A percentile compares a stretch with the other conserved stretches of the same genome.
Evolutionary conservation across 352 stramenopile genomes (phyloP).

Genomic region (Aphanomyces euteiches): DNA sequence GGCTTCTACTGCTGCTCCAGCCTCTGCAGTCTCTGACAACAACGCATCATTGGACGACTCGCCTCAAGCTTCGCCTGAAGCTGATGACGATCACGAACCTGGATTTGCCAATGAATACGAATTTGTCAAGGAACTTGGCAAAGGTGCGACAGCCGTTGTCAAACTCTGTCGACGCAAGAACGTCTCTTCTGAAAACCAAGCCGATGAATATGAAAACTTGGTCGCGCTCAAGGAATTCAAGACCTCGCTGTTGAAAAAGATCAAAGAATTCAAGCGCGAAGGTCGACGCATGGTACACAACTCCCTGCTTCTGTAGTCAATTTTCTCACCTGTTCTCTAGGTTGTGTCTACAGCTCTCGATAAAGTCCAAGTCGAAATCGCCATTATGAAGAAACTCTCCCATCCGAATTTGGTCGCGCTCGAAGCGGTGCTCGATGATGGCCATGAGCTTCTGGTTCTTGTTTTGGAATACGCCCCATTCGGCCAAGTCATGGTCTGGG

Average conservation of each 20-base stretch:
- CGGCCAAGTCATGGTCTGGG: slow-evolving; percentile 85
- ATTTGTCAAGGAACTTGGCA: slow-evolving; percentile 72
- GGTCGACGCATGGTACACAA: slow-evolving; percentile 54
- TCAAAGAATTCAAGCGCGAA: slow-evolving; percentile 81
- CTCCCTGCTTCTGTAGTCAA: neutral
- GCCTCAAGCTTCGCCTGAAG: neutral
- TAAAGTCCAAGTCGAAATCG: slow-evolving; percentile 84
- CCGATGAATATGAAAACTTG: slow-evolving; percentile 38
- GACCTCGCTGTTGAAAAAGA: slow-evolving; percentile 81
- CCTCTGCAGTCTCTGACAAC: neutral
- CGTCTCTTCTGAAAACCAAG: slow-evolving; percentile 40
- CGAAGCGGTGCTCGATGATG: slow-evolving; percentile 80
- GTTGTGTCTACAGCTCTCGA: slow-evolving; percentile 80
- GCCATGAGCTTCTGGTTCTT: slow-evolving; percentile 75
- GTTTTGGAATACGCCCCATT: slow-evolving; percentile 81
- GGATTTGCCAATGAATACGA: slow-evolving; percentile 52
- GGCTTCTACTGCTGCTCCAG: neutral
- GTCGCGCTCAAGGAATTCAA: slow-evolving; percentile 84
- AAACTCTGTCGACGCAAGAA: slow-evolving; percentile 42
- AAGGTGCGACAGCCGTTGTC: slow-evolving; percentile 71
- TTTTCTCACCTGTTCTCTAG: slow-evolving; percentile 13
- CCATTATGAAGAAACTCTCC: slow-evolving; percentile 87
- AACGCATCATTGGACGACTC: neutral
- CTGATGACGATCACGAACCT: slow-evolving; percentile 11
- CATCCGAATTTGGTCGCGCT: slow-evolving; percentile 75